These are phyloP conservation scores for Pleurotus tuber-regium DNA, from an alignment of 768 basidiomycete species.

Conservation along the genomic window DNA sequence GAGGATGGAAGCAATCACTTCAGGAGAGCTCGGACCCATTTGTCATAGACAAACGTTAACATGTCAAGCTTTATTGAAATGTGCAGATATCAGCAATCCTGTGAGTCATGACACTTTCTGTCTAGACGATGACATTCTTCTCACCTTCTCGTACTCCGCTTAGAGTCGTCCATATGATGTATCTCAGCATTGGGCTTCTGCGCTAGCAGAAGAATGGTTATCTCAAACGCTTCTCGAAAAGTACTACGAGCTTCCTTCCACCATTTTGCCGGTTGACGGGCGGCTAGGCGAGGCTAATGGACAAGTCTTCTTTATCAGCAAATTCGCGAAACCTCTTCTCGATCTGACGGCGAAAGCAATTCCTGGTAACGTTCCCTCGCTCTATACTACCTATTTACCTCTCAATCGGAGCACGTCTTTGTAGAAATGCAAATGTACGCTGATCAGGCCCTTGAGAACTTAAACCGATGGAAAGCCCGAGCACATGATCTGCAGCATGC, in stretches of 20 bases:
- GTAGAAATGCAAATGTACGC: conserved; percentile 70
- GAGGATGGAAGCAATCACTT: conserved; percentile 51
- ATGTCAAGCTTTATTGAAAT: conserved; percentile 93
- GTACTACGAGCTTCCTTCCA: conserved; percentile 67
- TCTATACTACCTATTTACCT: background rate
- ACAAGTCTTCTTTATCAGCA: conserved; percentile 87
- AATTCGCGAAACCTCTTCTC: conserved; percentile 82
- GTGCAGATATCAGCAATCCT: conserved; percentile 98
- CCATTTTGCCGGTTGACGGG: conserved; percentile 41
- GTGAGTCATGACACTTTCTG: conserved; percentile 50
- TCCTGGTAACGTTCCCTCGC: conserved; percentile 51
- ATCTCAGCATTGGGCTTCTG: conserved; percentile 89
- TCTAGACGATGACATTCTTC: conserved; percentile 6
- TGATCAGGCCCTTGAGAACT: conserved; percentile 65
- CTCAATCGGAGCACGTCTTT: background rate
- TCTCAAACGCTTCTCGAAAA: conserved; percentile 86
- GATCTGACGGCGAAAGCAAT: conserved; percentile 70
- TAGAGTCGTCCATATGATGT: conserved; percentile 92
- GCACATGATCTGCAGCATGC: conserved; percentile 36
- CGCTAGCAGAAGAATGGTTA: conserved; percentile 87
- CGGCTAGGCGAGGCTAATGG: conserved; percentile 67
- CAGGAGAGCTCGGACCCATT: conserved; percentile 30
- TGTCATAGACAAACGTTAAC: conserved; percentile 60
- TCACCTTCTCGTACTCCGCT: conserved; percentile 2
- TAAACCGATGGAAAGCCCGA: conserved; percentile 64